A percentile compares a stretch with the other conserved stretches of the same genome.
Evolutionary conservation across 2,329 filamentous ascomycete species (phyloP).

Genomic region (Ustulina deusta): DNA sequence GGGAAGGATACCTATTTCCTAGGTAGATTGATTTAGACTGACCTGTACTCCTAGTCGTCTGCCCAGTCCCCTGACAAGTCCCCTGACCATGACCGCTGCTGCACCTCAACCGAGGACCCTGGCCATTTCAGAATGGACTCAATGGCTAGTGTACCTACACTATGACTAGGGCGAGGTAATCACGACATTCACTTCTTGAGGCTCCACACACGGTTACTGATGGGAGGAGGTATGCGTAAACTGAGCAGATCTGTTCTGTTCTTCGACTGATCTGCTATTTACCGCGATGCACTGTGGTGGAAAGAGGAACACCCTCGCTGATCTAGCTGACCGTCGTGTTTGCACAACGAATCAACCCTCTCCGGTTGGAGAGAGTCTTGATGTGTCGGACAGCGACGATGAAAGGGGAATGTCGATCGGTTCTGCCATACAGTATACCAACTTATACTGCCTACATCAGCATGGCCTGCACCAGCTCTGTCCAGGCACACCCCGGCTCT

Average conservation of each 20-base stretch:
- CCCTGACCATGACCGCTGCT: conserved; percentile 1
- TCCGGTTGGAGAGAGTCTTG: not conserved
- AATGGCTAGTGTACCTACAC: not conserved
- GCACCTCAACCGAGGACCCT: conserved; percentile 1
- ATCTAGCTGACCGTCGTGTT: not conserved
- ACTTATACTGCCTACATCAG: not conserved
- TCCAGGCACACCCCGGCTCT: too few relatives aligned
- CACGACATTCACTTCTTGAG: too few relatives aligned
- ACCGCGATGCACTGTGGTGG: not conserved
- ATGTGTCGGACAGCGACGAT: not conserved
- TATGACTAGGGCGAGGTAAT: too few relatives aligned
- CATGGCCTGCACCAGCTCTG: too few relatives aligned
- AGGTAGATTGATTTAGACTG: too few relatives aligned
- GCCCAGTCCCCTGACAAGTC: conserved; percentile 15
- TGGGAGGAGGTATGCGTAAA: too few relatives aligned
- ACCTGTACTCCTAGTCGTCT: too few relatives aligned
- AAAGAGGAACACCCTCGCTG: not conserved
- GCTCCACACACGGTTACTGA: too few relatives aligned
- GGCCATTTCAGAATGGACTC: not conserved
- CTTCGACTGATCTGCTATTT: not conserved
- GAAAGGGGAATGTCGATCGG: not conserved
- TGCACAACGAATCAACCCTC: not conserved
- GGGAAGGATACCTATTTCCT: conserved; percentile 23
- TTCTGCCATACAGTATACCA: not conserved
- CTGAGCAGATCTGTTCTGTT: not conserved